Evolutionary conservation across 1,284 basidiomycete genomes (phyloP).

Genomic region (Takashimella koratensis): DNA sequence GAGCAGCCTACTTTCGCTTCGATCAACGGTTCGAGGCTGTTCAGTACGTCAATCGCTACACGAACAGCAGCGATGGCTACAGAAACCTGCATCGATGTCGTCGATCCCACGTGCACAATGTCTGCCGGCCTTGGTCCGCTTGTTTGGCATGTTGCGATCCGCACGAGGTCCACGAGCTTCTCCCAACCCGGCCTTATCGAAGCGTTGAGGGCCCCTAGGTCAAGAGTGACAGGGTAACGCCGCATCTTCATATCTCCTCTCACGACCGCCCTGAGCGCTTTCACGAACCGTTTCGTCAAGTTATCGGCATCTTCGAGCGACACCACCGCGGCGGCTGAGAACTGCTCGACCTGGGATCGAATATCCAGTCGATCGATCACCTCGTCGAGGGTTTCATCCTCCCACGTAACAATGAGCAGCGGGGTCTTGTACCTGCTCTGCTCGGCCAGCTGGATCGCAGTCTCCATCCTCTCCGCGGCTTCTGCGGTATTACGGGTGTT

Average conservation of each 20-base stretch:
- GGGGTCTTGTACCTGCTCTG: conserved; percentile 23
- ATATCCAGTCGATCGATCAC: conserved; percentile 29
- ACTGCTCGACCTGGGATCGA: conserved; percentile 14
- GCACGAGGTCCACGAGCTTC: conserved; percentile 15
- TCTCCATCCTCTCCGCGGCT: conserved; percentile 28
- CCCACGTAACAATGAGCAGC: conserved; percentile 38
- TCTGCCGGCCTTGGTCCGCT: not conserved
- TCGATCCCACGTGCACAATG: not conserved
- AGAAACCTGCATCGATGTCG: not conserved
- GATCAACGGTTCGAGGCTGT: not conserved
- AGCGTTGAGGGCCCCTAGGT: not conserved
- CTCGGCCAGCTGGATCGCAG: conserved; percentile 14
- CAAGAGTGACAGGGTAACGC: not conserved
- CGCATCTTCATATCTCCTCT: not conserved
- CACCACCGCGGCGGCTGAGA: conserved; percentile 21
- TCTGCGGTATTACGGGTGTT: conserved; percentile 25
- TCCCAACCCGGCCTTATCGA: conserved; percentile 15
- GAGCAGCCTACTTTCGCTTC: not conserved
- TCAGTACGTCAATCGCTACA: not conserved
- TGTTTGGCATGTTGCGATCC: no score
- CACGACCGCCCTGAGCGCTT: conserved; percentile 12
- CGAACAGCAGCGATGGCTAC: not conserved
- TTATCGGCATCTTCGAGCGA: conserved; percentile 29
- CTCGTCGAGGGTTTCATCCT: conserved; percentile 33
- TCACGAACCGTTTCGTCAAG: conserved; percentile 25